phyloP scores from a whole-genome alignment of 1,284 basidiomycete species.

The Clitocybe nebularis region DNA sequence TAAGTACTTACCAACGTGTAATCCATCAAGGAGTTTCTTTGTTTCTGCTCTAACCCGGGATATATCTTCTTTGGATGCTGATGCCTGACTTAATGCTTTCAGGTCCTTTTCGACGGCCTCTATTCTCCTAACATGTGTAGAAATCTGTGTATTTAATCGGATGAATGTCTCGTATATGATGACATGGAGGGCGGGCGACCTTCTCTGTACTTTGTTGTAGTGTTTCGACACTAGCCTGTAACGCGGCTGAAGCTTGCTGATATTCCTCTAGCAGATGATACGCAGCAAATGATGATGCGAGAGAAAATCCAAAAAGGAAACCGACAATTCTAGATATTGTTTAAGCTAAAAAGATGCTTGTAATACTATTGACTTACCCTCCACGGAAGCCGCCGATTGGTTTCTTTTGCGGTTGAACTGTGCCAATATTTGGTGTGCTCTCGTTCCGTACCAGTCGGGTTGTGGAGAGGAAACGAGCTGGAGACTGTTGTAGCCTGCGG shows the following conservation, averaged over 20 bases:
- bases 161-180: background rate
- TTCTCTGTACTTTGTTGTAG: slow-evolving; percentile 81
- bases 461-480: slow-evolving; percentile 34
- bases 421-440: slow-evolving; percentile 49
- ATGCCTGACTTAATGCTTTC: slow-evolving; percentile 64
- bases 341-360: slow-evolving; percentile 4
- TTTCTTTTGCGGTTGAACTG: slow-evolving; percentile 60
- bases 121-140: slow-evolving; percentile 80
- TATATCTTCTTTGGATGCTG: slow-evolving; percentile 77
- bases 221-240: slow-evolving; percentile 86
- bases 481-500: slow-evolving; percentile 19
- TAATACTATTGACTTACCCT: slow-evolving; percentile 49
- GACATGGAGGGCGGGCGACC: slow-evolving; percentile 32
- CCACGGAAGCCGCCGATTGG: slow-evolving; percentile 84
- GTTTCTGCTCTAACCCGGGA: slow-evolving; percentile 71
- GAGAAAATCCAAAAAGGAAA: slow-evolving; percentile 85
- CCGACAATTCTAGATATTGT: slow-evolving; percentile 66
- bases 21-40: slow-evolving; percentile 82
- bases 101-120: slow-evolving; percentile 87
- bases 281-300: slow-evolving; percentile 80
- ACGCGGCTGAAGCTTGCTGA: slow-evolving; percentile 76
- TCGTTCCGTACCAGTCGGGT: slow-evolving; percentile 45
- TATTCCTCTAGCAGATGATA: slow-evolving; percentile 90
- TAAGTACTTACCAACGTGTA: slow-evolving; percentile 61
- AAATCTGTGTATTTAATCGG: slow-evolving; percentile 49